Conservation (phyloP, 352 stramenopile species). For the Globisporangium radiosum region DNA sequence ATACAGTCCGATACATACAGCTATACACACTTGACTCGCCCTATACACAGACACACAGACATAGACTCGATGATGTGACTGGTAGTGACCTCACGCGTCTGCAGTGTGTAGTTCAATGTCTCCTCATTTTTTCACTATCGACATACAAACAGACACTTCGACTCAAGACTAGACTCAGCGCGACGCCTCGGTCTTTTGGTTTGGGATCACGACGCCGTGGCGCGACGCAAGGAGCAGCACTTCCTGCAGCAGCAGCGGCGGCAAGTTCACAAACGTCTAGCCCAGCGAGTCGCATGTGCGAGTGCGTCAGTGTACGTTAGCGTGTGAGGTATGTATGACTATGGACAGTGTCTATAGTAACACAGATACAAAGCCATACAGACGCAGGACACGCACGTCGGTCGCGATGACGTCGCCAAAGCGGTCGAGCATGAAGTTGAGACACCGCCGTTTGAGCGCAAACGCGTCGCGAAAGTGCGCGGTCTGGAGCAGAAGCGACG, state of each 20-base stretch:
- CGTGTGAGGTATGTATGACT: too few relatives aligned
- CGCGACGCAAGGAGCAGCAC: constrained; percentile 55
- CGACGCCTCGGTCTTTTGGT: constrained; percentile 22
- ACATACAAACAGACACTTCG: not conserved
- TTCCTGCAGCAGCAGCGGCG: constrained; percentile 63
- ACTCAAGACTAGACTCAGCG: not conserved
- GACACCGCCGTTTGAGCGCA: constrained; percentile 72
- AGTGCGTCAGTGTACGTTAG: too few relatives aligned
- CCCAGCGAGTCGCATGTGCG: not conserved
- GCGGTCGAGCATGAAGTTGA: constrained; percentile 77
- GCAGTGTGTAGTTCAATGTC: too few relatives aligned
- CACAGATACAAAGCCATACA: not conserved
- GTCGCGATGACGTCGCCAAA: constrained; percentile 72
- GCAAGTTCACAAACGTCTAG: constrained; percentile 49
- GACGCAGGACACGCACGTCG: constrained; percentile 23
- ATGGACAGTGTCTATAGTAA: too few relatives aligned
- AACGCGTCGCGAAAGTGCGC: constrained; percentile 65
- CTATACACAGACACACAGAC: not conserved
- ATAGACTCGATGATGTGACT: not conserved
- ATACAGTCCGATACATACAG: not conserved
- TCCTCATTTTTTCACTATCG: not conserved
- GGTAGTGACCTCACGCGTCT: too few relatives aligned
- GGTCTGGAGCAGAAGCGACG: constrained; percentile 64
- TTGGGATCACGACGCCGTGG: constrained; percentile 62
- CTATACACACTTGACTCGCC: not conserved